phyloP scores from a whole-genome alignment of 257 asterid genomes.

The Ehretia macrophylla region DNA sequence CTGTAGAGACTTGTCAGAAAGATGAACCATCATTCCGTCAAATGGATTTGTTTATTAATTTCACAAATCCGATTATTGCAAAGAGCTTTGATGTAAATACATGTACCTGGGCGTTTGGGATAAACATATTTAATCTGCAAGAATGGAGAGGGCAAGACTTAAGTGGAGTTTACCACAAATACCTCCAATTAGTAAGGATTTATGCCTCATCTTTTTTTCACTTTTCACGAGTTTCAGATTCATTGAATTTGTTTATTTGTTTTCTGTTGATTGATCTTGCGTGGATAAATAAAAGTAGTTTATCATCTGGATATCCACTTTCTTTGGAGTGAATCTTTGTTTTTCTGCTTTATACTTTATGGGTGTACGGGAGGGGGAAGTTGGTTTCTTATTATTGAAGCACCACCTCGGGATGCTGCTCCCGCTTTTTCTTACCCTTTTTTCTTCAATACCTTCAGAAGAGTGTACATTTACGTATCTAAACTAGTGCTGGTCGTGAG shows the following conservation, averaged over 20 bases:
- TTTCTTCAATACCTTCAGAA: neutral
- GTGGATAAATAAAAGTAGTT: no score
- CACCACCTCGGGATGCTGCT: neutral
- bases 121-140: conserved; percentile 82
- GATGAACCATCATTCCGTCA: conserved; percentile 66
- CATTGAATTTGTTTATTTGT: neutral
- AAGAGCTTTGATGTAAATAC: conserved; percentile 43
- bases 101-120: conserved; percentile 98
- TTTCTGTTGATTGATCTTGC: no score
- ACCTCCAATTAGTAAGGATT: conserved; percentile 59
- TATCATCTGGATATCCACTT: no score
- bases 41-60: conserved; percentile 69
- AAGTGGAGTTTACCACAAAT: conserved; percentile 59
- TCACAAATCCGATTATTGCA: conserved; percentile 59
- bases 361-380: no score
- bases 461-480: no score
- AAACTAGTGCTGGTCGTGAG: no score
- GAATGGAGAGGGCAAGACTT: conserved; percentile 67
- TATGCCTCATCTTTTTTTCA: neutral
- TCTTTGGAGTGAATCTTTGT: no score
- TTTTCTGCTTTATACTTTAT: no score
- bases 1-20: conserved; percentile 73
- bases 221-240: conserved; percentile 2
- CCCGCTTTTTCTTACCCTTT: neutral
- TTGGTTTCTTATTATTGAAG: no score